Evolutionary conservation across 352 stramenopile genomes (phyloP).

Genomic region (Globisporangium camurandrum): DNA sequence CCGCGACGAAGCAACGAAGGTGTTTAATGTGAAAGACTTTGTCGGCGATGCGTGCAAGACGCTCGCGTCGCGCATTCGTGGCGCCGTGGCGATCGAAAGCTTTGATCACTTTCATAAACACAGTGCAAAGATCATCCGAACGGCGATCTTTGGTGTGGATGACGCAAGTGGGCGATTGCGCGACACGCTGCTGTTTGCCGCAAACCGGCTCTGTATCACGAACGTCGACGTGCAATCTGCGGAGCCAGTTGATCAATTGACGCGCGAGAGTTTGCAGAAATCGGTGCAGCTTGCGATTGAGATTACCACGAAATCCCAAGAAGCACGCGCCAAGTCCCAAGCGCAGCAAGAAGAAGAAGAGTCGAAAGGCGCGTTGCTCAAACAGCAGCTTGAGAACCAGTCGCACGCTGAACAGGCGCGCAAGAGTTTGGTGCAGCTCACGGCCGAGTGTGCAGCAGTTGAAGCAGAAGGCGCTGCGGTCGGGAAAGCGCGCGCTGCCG

Average conservation of each 20-base stretch:
- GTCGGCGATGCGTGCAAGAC: slow-evolving; percentile 78
- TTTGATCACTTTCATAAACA: slow-evolving; percentile 85
- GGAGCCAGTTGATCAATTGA: slow-evolving; percentile 66
- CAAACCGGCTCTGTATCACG: slow-evolving; percentile 74
- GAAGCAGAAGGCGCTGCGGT: slow-evolving; percentile 62
- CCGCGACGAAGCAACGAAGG: slow-evolving; percentile 45
- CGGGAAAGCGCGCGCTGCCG: slow-evolving; percentile 43
- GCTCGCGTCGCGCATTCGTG: slow-evolving; percentile 64
- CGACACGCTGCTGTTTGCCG: slow-evolving; percentile 47
- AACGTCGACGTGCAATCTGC: slow-evolving; percentile 80
- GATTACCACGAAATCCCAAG: slow-evolving; percentile 81
- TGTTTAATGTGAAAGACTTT: slow-evolving; percentile 82
- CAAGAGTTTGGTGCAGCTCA: slow-evolving; percentile 72
- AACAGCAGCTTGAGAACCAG: slow-evolving; percentile 76
- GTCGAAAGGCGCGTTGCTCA: slow-evolving; percentile 60
- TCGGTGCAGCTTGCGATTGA: slow-evolving; percentile 79
- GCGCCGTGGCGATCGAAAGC: slow-evolving; percentile 57
- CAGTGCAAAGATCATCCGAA: slow-evolving; percentile 73
- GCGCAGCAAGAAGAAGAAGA: slow-evolving; percentile 80
- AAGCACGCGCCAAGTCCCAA: slow-evolving; percentile 66
- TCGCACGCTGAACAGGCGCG: slow-evolving; percentile 58
- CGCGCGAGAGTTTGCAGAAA: slow-evolving; percentile 70
- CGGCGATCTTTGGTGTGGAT: slow-evolving; percentile 69
- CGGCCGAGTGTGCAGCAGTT: slow-evolving; percentile 57
- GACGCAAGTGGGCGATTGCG: slow-evolving; percentile 46